phyloP scores from a whole-genome alignment of 768 basidiomycete species.

The Trametopsis cervina region DNA sequence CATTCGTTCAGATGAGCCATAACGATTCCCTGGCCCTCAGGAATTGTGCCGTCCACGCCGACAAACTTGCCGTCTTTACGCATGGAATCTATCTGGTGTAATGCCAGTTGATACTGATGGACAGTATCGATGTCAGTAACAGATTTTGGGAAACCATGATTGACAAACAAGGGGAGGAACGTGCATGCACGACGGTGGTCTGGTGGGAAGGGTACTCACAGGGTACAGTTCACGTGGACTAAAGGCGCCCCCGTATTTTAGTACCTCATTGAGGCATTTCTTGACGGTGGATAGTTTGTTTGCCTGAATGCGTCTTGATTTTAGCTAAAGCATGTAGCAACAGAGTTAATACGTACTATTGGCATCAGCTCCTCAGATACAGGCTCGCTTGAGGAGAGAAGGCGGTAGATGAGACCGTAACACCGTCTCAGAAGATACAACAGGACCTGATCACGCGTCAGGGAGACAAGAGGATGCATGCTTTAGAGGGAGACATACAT shows the following conservation, averaged over 20 bases:
- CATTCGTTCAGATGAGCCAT: constrained; percentile 96
- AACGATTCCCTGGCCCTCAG: constrained; percentile 94
- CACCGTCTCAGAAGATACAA: constrained; percentile 91
- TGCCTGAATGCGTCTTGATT: constrained; percentile 42
- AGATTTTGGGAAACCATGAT: constrained; percentile 3
- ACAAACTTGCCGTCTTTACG: constrained; percentile 92
- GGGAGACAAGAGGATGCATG: neutral
- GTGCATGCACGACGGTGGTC: too few species aligned
- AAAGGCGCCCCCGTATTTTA: constrained; percentile 92
- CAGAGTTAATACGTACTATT: constrained; percentile 46
- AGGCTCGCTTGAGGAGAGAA: constrained; percentile 93
- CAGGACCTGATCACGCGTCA: constrained; percentile 52
- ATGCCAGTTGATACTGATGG: constrained; percentile 80
- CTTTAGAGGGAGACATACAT: constrained; percentile 44
- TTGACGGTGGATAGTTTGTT: constrained; percentile 96
- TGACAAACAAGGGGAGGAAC: too few species aligned
- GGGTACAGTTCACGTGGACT: constrained; percentile 90
- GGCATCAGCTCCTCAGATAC: constrained; percentile 99
- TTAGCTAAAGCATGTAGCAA: neutral
- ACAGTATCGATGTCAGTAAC: neutral
- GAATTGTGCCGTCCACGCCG: constrained; percentile 80
- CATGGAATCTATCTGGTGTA: constrained; percentile 92
- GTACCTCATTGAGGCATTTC: constrained; percentile 93
- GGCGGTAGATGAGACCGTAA: constrained; percentile 90
- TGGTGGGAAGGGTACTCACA: constrained; percentile 37